These are phyloP conservation scores for Potentilla sterilis DNA, from an alignment of 306 rosid genomes.

Conservation along the genomic window DNA sequence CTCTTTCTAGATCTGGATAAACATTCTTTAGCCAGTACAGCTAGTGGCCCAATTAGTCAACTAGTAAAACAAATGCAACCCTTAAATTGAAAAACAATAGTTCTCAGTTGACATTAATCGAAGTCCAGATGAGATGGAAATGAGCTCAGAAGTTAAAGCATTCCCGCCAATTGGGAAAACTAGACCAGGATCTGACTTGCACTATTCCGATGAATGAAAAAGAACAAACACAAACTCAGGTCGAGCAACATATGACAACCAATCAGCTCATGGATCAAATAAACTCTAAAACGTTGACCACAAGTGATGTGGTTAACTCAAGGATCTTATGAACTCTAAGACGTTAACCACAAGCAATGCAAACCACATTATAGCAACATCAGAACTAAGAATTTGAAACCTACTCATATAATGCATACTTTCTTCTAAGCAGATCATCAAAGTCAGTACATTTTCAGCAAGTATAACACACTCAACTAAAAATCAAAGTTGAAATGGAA, in stretches of 20 bases:
- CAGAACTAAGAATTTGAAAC: not conserved
- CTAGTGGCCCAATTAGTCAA: not conserved
- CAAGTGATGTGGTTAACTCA: not conserved
- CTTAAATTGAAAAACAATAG: not conserved
- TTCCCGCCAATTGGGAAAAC: constrained; percentile 4
- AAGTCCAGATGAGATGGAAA: constrained; percentile 9
- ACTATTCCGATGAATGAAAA: not conserved
- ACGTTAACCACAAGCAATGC: not conserved
- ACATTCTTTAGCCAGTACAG: not conserved
- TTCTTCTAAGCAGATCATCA: not conserved
- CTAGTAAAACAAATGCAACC: not conserved
- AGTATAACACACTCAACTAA: too few species aligned
- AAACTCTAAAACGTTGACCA: not conserved
- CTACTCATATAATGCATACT: not conserved
- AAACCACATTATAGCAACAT: constrained; percentile 5
- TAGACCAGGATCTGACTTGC: not conserved
- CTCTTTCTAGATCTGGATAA: not conserved
- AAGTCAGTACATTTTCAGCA: too few species aligned
- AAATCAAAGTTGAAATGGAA: too few species aligned
- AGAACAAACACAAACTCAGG: not conserved
- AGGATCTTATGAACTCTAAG: not conserved
- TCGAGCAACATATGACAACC: not conserved
- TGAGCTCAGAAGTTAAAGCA: constrained; percentile 1
- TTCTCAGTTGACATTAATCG: not conserved
- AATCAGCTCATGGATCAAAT: not conserved